Conservation (phyloP, 108 stramenopile genomes). For the Cylindrotheca fusiformis region DNA sequence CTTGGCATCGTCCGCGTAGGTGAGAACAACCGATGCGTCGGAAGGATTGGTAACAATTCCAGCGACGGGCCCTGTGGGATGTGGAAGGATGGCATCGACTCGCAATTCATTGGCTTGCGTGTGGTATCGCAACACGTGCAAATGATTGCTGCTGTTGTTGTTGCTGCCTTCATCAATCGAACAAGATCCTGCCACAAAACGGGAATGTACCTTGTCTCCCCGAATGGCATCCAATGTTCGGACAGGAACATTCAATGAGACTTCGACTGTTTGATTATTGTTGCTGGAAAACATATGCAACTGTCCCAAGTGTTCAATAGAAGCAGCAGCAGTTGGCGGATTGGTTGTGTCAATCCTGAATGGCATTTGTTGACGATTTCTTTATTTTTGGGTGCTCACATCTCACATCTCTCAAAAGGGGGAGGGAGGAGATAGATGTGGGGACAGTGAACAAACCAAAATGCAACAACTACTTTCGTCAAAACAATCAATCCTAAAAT, state of each 20-base stretch:
- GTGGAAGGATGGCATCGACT: slow-evolving; percentile 28
- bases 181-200: slow-evolving; percentile 47
- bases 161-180: slow-evolving; percentile 7
- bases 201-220: slow-evolving; percentile 29
- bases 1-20: slow-evolving; percentile 20
- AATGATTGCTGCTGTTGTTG: slow-evolving; percentile 17
- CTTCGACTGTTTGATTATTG: slow-evolving; percentile 27
- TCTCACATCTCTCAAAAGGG: too few relatives aligned
- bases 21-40: slow-evolving; percentile 30
- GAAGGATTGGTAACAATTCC: slow-evolving; percentile 30
- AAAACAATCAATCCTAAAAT: too few relatives aligned
- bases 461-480: too few relatives aligned
- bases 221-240: slow-evolving; percentile 32
- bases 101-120: slow-evolving; percentile 41
- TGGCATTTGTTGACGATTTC: too few relatives aligned
- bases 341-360: too few relatives aligned
- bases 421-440: too few relatives aligned
- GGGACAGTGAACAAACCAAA: too few relatives aligned
- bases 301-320: too few relatives aligned
- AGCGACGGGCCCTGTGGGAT: slow-evolving; percentile 29
- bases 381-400: too few relatives aligned
- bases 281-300: too few relatives aligned
- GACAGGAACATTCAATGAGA: slow-evolving; percentile 41
- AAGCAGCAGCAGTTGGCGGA: too few relatives aligned
- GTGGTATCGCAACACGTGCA: slow-evolving; percentile 36